These are phyloP conservation scores for Xylaria sp. DNA, from an alignment of 2,329 filamentous ascomycete genomes.

Conservation along the genomic window DNA sequence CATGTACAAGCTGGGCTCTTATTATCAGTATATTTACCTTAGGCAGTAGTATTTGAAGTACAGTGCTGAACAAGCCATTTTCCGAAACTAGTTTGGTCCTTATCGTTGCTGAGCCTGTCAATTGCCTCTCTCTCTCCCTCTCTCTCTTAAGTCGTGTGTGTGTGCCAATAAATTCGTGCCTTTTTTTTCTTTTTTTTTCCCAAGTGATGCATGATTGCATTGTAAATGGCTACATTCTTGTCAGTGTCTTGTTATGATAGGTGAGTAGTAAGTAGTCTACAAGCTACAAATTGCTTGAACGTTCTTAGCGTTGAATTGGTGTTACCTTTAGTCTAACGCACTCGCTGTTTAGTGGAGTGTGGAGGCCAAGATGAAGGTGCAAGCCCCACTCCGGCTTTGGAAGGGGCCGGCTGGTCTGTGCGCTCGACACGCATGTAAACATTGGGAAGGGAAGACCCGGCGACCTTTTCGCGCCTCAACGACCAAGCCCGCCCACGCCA, in stretches of 20 bases:
- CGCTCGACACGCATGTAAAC: slow-evolving; percentile 48
- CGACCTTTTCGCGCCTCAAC: slow-evolving; percentile 47
- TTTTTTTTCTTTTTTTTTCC: too few relatives aligned
- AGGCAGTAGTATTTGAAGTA: slow-evolving; percentile 2
- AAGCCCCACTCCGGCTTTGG: slow-evolving; percentile 27
- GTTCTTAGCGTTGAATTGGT: not conserved
- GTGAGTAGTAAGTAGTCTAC: not conserved
- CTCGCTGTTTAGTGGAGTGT: not conserved
- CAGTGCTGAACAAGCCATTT: not conserved
- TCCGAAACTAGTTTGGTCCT: too few relatives aligned
- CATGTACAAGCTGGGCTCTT: slow-evolving; percentile 39
- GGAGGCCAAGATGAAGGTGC: slow-evolving; percentile 5
- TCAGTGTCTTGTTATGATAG: not conserved
- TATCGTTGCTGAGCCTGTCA: too few relatives aligned
- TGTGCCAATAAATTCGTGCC: too few relatives aligned
- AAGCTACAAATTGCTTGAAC: not conserved
- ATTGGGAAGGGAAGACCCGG: slow-evolving; percentile 43
- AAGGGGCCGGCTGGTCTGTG: slow-evolving; percentile 41
- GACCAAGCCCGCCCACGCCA: slow-evolving; percentile 36
- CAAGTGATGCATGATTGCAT: not conserved
- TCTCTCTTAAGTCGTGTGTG: too few relatives aligned
- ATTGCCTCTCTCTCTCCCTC: too few relatives aligned
- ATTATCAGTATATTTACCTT: not conserved
- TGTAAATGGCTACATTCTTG: not conserved
- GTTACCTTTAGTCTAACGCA: not conserved